These are phyloP conservation scores for Penicillium paradoxum DNA, from an alignment of 495 filamentous ascomycete species.

Conservation along the genomic window DNA sequence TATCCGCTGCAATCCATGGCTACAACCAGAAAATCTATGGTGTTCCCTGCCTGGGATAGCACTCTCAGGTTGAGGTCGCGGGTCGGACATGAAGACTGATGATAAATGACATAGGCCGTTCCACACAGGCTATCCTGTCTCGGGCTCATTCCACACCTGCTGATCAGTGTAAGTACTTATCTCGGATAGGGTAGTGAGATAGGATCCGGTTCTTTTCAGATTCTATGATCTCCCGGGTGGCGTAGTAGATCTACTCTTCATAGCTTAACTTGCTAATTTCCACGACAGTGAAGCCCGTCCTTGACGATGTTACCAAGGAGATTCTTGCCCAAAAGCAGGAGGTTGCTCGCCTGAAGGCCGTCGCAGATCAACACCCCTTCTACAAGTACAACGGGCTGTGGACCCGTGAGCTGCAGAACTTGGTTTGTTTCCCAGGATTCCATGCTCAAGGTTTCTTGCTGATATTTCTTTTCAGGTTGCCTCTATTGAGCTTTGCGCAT, in stretches of 20 bases:
- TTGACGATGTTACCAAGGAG: slow-evolving; percentile 37
- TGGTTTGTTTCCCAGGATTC: slow-evolving; percentile 36
- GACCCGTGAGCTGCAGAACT: slow-evolving; percentile 79
- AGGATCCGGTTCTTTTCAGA: not conserved
- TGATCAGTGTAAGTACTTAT: slow-evolving; percentile 58
- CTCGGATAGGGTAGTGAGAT: not conserved
- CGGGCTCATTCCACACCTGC: slow-evolving; percentile 81
- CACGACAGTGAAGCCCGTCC: slow-evolving; percentile 38
- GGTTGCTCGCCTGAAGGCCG: slow-evolving; percentile 51
- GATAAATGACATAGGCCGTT: slow-evolving; percentile 41
- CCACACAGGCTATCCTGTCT: slow-evolving; percentile 76
- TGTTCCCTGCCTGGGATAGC: not conserved
- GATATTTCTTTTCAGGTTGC: slow-evolving; percentile 41
- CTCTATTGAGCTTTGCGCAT: slow-evolving; percentile 68
- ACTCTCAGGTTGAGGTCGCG: not conserved
- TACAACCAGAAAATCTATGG: not conserved
- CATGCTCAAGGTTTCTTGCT: slow-evolving; percentile 3
- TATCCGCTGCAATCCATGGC: slow-evolving; percentile 18
- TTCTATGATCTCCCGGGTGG: not conserved
- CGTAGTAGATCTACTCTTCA: not conserved
- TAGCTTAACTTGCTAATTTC: slow-evolving; percentile 1
- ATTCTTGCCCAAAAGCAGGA: slow-evolving; percentile 43
- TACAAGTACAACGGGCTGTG: slow-evolving; percentile 93
- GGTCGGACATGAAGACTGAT: slow-evolving; percentile 6
- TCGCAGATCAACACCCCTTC: slow-evolving; percentile 81